These are phyloP conservation scores for Penicillium sp. DNA, from an alignment of 2,329 filamentous ascomycete species.

Conservation along the genomic window DNA sequence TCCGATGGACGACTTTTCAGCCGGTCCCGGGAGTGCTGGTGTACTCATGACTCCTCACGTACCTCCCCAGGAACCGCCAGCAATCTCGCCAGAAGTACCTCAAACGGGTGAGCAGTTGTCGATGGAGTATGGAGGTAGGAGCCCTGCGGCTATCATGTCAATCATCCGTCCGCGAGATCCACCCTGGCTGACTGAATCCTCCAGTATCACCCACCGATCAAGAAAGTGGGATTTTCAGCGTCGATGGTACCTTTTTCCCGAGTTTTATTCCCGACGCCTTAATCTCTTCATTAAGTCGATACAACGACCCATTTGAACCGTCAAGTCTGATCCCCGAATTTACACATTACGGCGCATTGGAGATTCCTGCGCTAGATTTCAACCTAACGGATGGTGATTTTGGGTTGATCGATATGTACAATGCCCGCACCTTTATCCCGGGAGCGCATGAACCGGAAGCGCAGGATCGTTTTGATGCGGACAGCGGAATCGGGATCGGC, in stretches of 20 bases:
- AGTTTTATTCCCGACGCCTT: constrained; percentile 36
- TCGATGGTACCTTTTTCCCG: constrained; percentile 37
- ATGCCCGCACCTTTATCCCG: constrained; percentile 24
- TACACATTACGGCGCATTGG: constrained; percentile 27
- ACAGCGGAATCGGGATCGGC: constrained; percentile 34
- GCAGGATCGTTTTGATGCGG: constrained; percentile 26
- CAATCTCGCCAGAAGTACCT: constrained; percentile 18
- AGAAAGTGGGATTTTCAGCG: constrained; percentile 35
- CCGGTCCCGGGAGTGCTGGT: neutral
- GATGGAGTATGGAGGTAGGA: constrained; percentile 24
- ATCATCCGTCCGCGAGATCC: neutral
- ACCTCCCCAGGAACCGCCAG: constrained; percentile 9
- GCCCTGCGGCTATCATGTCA: neutral
- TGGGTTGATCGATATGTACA: constrained; percentile 34
- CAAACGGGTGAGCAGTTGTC: constrained; percentile 17
- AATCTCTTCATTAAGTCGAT: constrained; percentile 31
- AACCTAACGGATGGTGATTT: constrained; percentile 36
- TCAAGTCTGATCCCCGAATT: constrained; percentile 27
- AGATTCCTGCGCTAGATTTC: constrained; percentile 30
- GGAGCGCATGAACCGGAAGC: constrained; percentile 13
- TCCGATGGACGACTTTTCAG: constrained; percentile 19
- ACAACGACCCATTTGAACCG: constrained; percentile 30
- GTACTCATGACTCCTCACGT: constrained; percentile 14
- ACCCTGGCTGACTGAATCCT: constrained; percentile 6
- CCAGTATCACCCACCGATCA: constrained; percentile 32